phyloP scores from a whole-genome alignment of 805 yeast species.

The Hyphopichia homilentoma region DNA sequence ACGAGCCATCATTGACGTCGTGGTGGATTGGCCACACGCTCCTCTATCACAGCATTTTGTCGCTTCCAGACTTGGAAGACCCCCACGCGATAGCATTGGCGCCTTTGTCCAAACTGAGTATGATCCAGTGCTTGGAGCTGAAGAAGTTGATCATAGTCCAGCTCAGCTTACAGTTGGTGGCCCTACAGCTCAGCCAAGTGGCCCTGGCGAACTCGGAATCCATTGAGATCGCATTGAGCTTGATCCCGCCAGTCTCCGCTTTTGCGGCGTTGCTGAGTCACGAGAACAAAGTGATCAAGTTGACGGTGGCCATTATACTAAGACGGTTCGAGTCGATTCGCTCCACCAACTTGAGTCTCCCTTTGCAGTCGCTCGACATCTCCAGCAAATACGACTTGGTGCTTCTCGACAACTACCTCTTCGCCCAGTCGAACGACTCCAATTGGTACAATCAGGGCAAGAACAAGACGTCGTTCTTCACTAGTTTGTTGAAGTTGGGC shows the following conservation, averaged over 20 bases:
- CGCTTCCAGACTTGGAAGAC: conserved; percentile 5
- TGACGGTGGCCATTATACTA: conserved; percentile 45
- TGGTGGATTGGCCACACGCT: conserved; percentile 80
- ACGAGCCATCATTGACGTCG: conserved; percentile 75
- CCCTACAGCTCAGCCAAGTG: conserved; percentile 54
- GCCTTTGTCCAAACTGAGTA: conserved; percentile 53
- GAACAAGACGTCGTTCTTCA: conserved; percentile 57
- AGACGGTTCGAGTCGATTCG: conserved; percentile 31
- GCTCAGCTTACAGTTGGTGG: conserved; percentile 57
- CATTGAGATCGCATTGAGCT: conserved; percentile 19
- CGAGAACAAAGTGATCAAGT: conserved; percentile 37
- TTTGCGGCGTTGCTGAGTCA: conserved; percentile 44
- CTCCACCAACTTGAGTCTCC: conserved; percentile 15
- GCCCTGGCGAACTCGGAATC: conserved; percentile 17
- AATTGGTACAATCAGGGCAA: conserved; percentile 74
- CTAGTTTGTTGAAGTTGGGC: conserved; percentile 53
- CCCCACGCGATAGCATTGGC: conserved; percentile 43
- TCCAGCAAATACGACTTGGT: conserved; percentile 44
- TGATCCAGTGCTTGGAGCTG: conserved; percentile 51
- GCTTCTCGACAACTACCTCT: conserved; percentile 54
- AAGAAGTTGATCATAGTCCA: conserved; percentile 55
- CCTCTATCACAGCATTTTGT: conserved; percentile 55
- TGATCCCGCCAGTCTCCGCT: conserved; percentile 50
- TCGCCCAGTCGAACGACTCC: conserved; percentile 46
- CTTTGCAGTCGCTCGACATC: conserved; percentile 11